Evolutionary conservation across 164 flowering plant genomes (phyloP).

Genomic region (Vitis cinerea): DNA sequence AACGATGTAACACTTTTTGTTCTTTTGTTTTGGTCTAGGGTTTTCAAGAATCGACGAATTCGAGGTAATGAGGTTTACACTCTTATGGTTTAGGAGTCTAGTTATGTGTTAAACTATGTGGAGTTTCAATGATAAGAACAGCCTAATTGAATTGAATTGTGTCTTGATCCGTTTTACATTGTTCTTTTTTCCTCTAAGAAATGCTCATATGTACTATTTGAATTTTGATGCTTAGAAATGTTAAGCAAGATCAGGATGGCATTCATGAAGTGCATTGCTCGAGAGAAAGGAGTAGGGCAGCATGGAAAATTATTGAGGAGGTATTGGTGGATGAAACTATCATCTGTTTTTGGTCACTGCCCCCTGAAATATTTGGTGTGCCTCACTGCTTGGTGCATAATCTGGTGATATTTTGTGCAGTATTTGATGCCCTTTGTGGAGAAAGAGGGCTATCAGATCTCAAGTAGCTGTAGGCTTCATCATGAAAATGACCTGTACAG

Average conservation of each 20-base stretch:
- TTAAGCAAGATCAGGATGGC: conserved; percentile 28
- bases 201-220: not conserved
- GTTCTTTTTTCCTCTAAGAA: not conserved
- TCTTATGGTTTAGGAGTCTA: no score
- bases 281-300: conserved; percentile 85
- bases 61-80: no score
- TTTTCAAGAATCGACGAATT: no score
- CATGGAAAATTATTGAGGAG: conserved; percentile 76
- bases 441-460: conserved; percentile 53
- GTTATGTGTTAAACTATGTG: no score
- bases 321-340: conserved; percentile 27
- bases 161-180: not conserved
- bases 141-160: no score
- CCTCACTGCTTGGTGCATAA: not conserved
- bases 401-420: conserved; percentile 36
- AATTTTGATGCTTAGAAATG: conserved; percentile 25
- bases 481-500: conserved; percentile 70
- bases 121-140: no score
- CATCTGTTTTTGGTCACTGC: not conserved
- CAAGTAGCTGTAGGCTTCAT: conserved; percentile 69
- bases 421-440: conserved; percentile 84
- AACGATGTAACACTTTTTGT: no score
- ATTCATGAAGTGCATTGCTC: conserved; percentile 76
- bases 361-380: no score
- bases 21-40: no score